Conservation (phyloP, 176 grass and related monocot genomes). For the Bromus sterilis region DNA sequence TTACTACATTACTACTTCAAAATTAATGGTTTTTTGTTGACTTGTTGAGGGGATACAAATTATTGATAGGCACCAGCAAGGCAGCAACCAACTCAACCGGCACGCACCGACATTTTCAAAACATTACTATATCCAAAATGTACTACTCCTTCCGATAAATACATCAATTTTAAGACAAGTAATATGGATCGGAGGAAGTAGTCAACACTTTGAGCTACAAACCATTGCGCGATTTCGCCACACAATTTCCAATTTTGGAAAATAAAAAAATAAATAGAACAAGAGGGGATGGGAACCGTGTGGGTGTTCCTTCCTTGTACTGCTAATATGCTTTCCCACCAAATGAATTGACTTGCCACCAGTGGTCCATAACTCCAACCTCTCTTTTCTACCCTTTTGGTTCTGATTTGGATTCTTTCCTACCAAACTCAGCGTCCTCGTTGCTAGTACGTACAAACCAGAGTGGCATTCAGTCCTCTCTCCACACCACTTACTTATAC, state of each 20-base stretch:
- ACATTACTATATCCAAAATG: neutral
- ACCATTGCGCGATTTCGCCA: neutral
- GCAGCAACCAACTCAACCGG: neutral
- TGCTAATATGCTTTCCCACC: slow-evolving; percentile 29
- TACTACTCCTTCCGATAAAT: too few relatives aligned
- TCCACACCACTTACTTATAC: neutral
- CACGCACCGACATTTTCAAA: neutral
- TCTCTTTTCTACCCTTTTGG: slow-evolving; percentile 1
- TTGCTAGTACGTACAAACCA: neutral
- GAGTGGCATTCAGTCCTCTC: neutral
- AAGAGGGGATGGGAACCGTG: slow-evolving; percentile 2
- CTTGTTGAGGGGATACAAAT: neutral
- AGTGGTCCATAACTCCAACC: slow-evolving; percentile 20
- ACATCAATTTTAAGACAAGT: too few relatives aligned
- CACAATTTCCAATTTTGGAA: neutral
- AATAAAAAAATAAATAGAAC: neutral
- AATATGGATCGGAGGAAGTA: too few relatives aligned
- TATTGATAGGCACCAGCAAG: neutral
- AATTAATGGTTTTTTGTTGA: too few relatives aligned
- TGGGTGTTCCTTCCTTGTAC: neutral
- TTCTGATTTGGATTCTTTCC: slow-evolving; percentile 18
- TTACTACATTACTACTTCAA: neutral
- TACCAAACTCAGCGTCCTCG: neutral
- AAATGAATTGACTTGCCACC: slow-evolving; percentile 47
- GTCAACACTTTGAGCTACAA: too few relatives aligned